phyloP scores from a whole-genome alignment of 495 filamentous ascomycete species.

The Letharia lupina region DNA sequence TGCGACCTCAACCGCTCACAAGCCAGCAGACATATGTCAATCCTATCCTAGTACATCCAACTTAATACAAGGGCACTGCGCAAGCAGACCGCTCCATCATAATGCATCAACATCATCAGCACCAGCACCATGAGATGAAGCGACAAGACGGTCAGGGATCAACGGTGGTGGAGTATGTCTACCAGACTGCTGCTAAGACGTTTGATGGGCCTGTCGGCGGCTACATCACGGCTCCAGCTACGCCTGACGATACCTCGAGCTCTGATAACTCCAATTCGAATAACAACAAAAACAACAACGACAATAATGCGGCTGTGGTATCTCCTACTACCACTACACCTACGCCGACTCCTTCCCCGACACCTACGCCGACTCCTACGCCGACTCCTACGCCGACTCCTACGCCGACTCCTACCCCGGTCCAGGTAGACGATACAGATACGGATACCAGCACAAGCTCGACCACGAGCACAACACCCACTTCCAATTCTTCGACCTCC shows the following conservation, averaged over 20 bases:
- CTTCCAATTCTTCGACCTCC: not conserved
- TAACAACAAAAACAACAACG: constrained; percentile 11
- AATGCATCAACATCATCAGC: constrained; percentile 30
- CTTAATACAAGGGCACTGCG: constrained; percentile 20
- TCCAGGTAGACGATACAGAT: not conserved
- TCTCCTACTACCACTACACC: not conserved
- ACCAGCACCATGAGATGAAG: constrained; percentile 18
- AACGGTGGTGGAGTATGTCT: constrained; percentile 44
- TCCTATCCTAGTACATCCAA: not conserved
- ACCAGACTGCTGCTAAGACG: constrained; percentile 46
- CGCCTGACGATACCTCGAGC: constrained; percentile 10
- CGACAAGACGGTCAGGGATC: constrained; percentile 25
- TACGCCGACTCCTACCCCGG: not conserved
- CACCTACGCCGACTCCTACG: not conserved
- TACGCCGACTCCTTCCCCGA: not conserved
- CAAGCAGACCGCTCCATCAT: constrained; percentile 16
- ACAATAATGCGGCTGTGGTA: constrained; percentile 2
- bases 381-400: not conserved
- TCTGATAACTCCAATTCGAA: constrained; percentile 17
- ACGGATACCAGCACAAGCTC: not conserved
- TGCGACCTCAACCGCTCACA: constrained; percentile 7
- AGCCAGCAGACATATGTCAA: not conserved
- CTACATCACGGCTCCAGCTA: constrained; percentile 39
- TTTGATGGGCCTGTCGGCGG: constrained; percentile 50
- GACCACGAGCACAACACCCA: not conserved